Evolutionary conservation across 495 filamentous ascomycete species (phyloP), one percentile per base, ranked within the genome.

Genomic region (Penicillium crystallinum): DNA sequence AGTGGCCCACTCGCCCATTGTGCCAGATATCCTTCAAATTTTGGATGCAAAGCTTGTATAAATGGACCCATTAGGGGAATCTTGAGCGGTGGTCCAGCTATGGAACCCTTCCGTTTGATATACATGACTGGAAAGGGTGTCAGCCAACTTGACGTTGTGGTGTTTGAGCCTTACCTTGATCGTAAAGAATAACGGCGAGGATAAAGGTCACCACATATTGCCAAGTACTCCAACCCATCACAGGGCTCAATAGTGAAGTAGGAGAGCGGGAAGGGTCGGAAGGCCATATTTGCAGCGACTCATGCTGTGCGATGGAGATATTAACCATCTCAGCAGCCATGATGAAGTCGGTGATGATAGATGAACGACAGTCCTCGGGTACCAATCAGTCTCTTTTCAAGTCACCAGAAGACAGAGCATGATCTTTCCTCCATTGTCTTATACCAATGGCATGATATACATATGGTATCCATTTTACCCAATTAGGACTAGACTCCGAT

Each of bases 61-160:
- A 97, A 97, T 2, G 91, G 91, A 3, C 91, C 91, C 64, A 93
- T 91, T 57, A 97, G 91, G 7, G 91, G 91, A 31, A 86, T 78
- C 65, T 97, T 97, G 66, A 79, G 86, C 12, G 76, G 36, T 14
- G 89, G 89, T 14, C 91, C 91, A 29, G 76, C 86, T 61, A 97
- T 92, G 1, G 81, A 77, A 23, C 88, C 89, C 64, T 96, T 97
- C 30, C 88, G 80, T 59, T 73, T 77, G 58, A 93, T 76, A 65
- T 96, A 97, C 63, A 75, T 83, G 63, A 86, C 90, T 95, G 36
- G 42, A 31, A 1, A 49, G 5, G 66, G 62, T 40, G 43, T 57
- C 33, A 66, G 55, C 10, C 18, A 3, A 12, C 9, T 35, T 17
- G n/a, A n/a, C n/a, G n/a, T n/a, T n/a, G n/a, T n/a, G n/a, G n/a